Evolutionary conservation across 2,329 filamentous ascomycete species (phyloP), one percentile per base, ranked within the genome.

Genomic region (Phialophora verrucosa): DNA sequence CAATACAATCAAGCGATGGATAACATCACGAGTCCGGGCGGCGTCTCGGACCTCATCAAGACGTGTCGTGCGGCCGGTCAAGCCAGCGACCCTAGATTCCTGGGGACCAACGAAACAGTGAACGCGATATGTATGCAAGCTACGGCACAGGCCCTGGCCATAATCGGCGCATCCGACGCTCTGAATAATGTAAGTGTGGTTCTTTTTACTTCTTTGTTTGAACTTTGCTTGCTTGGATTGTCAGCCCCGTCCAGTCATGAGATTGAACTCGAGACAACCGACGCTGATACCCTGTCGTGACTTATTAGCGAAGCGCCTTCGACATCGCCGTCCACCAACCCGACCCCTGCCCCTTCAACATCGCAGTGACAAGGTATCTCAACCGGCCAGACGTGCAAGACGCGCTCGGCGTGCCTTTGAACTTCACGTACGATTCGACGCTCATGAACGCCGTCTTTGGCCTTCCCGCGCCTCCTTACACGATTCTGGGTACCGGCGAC

Each of bases 391-490:
- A 83, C 71, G 84, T 88, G 0, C 86, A 88, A 71, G 74, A 76
- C 2, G 84, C 84, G 0, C 80, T 90, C 0, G 88, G 87, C 4
- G 83, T 87, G 0, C 85, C 85, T 0, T 74, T 88, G 23, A 89
- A 89, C 74, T 88, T 82, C 78, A 85, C 85, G 0, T 73, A 78
- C 17, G 76, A 77, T 2, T 80, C 78, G 7, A 62, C 71, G 2
- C 78, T 6, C 83, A 83, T 25, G 83, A 86, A 71, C 83, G 83
- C 66, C 75, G 79, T 58, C 14, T 62, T 51, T 27, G 63, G 78
- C 75, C 12, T 78, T 76, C 60, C 69, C 78, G 3, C 70, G 75
- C 12, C 50, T 0, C 12, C 50, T 0, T 49, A 51, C 42, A 20
- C 29, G 2, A 25, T 64, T 25, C 74, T 79, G 42, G 58, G 57